A percentile compares a stretch with the other conserved stretches of the same genome.
phyloP scores from a whole-genome alignment of 129 eudicot genomes.

The Scalesia atractyloides region DNA sequence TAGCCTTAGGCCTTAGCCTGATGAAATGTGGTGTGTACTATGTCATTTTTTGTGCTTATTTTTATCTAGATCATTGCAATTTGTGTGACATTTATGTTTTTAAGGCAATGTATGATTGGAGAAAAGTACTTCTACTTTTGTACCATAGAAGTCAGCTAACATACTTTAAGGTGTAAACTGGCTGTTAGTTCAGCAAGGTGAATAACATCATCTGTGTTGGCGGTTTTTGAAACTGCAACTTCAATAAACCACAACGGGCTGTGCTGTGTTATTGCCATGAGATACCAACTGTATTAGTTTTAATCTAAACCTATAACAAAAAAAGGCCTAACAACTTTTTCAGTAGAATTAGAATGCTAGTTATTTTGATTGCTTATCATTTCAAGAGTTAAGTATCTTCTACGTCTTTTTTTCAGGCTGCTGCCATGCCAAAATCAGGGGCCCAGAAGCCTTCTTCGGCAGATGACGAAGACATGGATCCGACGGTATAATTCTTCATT shows the following conservation, averaged over 20 bases:
- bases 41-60: neutral
- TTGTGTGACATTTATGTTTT: neutral
- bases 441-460: constrained; percentile 46
- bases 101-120: neutral
- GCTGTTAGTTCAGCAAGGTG: neutral
- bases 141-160: too few relatives aligned
- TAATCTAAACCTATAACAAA: neutral
- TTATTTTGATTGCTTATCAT: too few relatives aligned
- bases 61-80: neutral
- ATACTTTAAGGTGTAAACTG: neutral
- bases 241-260: neutral
- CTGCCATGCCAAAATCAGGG: constrained; percentile 42
- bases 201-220: too few relatives aligned
- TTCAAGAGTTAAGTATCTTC: too few relatives aligned
- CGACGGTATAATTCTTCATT: constrained; percentile 45
- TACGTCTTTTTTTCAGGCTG: constrained; percentile 28
- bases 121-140: too few relatives aligned
- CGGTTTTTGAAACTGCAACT: neutral
- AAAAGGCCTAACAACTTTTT: neutral
- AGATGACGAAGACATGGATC: constrained; percentile 86
- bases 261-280: neutral
- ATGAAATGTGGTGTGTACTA: neutral
- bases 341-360: too few relatives aligned
- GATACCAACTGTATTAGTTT: neutral
- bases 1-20: too few relatives aligned